These are phyloP conservation scores for Penicillium paradoxum DNA, from an alignment of 495 filamentous ascomycete genomes.

Conservation along the genomic window DNA sequence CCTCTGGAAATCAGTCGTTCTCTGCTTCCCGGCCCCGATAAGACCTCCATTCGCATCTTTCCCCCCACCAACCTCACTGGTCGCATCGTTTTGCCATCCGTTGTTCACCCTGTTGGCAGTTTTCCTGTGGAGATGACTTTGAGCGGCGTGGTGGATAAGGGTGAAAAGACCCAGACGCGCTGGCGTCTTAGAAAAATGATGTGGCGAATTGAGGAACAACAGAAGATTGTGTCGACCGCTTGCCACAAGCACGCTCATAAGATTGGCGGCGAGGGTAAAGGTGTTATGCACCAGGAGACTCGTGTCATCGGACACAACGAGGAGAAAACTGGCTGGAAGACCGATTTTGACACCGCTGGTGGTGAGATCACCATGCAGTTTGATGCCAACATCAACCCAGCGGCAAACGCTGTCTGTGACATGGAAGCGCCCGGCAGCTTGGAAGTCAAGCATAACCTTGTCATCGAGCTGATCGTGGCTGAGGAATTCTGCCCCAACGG, in stretches of 20 bases:
- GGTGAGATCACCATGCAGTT: constrained; percentile 81
- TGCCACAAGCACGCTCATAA: constrained; percentile 74
- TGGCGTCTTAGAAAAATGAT: constrained; percentile 87
- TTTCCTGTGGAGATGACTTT: constrained; percentile 75
- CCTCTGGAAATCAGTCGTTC: constrained; percentile 70
- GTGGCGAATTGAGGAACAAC: constrained; percentile 88
- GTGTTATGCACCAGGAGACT: constrained; percentile 69
- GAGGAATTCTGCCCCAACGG: constrained; percentile 80
- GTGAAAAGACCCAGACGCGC: constrained; percentile 57
- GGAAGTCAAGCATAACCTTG: constrained; percentile 72
- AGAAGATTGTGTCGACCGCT: constrained; percentile 72
- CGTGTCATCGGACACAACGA: constrained; percentile 71
- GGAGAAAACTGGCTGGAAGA: constrained; percentile 88
- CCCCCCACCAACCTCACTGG: constrained; percentile 91
- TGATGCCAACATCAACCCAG: constrained; percentile 60
- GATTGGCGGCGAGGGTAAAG: constrained; percentile 67
- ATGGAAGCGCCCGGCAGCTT: constrained; percentile 74
- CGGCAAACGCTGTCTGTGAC: constrained; percentile 67
- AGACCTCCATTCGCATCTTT: constrained; percentile 81
- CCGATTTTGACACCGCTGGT: constrained; percentile 69
- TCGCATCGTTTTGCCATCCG: constrained; percentile 68
- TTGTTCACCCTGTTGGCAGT: constrained; percentile 82
- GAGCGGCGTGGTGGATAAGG: constrained; percentile 68
- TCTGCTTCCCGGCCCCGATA: constrained; percentile 67
- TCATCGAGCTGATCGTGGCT: constrained; percentile 89